Base-by-base conservation (phyloP, 441 rosid species). In the Geranium incanum region DNA sequence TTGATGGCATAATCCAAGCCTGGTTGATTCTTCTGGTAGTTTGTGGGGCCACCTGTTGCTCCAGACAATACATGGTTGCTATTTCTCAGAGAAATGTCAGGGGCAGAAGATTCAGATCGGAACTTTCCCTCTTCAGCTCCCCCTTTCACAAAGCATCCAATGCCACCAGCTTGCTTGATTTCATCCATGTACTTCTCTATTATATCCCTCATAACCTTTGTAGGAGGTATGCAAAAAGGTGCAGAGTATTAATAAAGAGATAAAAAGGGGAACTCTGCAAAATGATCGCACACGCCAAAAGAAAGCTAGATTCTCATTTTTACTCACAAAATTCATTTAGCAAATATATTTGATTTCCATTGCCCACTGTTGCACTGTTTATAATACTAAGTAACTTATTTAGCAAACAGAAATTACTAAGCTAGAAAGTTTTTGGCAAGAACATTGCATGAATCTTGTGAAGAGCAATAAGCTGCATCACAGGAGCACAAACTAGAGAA, bases 101-200 rank as follows among this genome's bases (percentile, higher is more conserved):
- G 59, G 21, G 50, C 6, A 72, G 77, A 68, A 16, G 79, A 37
- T 41, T 74, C 74, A 66, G 83, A 76, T 38, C 72, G 74, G 72
- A 78, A 55, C 52, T 74, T 74, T 71, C 68, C 81, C 70, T 80
- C 81, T 62, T 72, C 83, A 73, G 73, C 83, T 60, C 79, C 70
- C 71, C 76, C 83, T 71, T 86, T 88, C 74, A 83, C 96, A 81
- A 90, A 86, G 78, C 85, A 85, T 71, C 99, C 97, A 78, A 92
- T 95, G 33, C 96, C 93, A 68, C 98, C 90, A 23, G 99, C 94
- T 83, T 81, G 77, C 83, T 82, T 92, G 69, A 95, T 83, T 79
- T 89, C 97, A 62, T 86, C 92, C 78, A 88, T 90, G 81, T 82
- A 95, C 76, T 83, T 97, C 78, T 84, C 90, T 69, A 95, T 95